Conservation (phyloP, 768 basidiomycete genomes). For the Brasilioporus rufonigricans region DNA sequence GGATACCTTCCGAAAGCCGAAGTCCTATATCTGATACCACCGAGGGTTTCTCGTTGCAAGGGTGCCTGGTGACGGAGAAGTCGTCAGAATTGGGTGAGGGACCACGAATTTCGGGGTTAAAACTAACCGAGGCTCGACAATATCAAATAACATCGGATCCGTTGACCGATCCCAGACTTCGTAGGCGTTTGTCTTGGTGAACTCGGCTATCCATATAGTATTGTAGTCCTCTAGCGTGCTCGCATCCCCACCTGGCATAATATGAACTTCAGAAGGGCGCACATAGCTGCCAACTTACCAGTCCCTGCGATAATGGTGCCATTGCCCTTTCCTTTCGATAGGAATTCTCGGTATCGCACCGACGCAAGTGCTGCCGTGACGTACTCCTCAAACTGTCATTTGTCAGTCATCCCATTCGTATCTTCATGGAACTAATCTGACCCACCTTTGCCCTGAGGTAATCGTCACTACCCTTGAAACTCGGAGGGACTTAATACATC, state of each 20-base stretch:
- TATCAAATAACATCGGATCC: slow-evolving; percentile 91
- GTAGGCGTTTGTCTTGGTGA: slow-evolving; percentile 84
- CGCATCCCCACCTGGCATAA: slow-evolving; percentile 46
- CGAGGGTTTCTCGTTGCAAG: slow-evolving; percentile 88
- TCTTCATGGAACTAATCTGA: background rate
- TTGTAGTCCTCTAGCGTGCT: slow-evolving; percentile 79
- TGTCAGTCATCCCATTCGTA: background rate
- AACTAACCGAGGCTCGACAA: slow-evolving; percentile 83
- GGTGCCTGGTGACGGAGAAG: slow-evolving; percentile 57
- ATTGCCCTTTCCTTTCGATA: slow-evolving; percentile 60
- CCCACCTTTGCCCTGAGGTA: slow-evolving; percentile 82
- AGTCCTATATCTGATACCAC: slow-evolving; percentile 90
- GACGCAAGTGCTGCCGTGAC: slow-evolving; percentile 83
- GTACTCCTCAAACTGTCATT: slow-evolving; percentile 81
- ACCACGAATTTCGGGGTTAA: background rate
- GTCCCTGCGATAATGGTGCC: slow-evolving; percentile 69
- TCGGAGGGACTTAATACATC: slow-evolving; percentile 29
- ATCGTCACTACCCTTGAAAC: slow-evolving; percentile 95
- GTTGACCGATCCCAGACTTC: slow-evolving; percentile 89
- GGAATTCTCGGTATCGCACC: slow-evolving; percentile 87
- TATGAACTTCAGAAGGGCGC: slow-evolving; percentile 20
- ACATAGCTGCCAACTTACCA: slow-evolving; percentile 29
- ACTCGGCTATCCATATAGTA: slow-evolving; percentile 82
- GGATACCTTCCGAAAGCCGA: slow-evolving; percentile 88
- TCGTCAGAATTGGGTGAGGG: background rate